Conservation (phyloP, 2,329 filamentous ascomycete genomes). For the Corinectria fuckeliana region DNA sequence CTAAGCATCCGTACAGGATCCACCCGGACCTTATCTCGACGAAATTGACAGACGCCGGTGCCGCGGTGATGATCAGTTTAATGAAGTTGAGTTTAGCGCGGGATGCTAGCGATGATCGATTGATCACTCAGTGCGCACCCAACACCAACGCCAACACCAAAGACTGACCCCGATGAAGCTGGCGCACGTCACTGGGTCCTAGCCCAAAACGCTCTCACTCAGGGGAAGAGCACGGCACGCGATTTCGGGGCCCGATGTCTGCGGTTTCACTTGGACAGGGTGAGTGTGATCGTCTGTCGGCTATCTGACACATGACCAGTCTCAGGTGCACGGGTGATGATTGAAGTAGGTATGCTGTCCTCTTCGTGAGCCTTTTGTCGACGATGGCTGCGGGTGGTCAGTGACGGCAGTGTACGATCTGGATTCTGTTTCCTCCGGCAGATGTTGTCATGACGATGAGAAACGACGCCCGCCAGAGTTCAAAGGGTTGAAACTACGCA, state of each 20-base stretch:
- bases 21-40: neutral
- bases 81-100: slow-evolving; percentile 17
- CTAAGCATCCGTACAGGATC: too few species aligned
- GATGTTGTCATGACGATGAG: neutral
- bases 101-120: slow-evolving; percentile 13
- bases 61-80: neutral
- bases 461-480: neutral
- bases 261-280: slow-evolving; percentile 18
- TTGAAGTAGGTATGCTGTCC: slow-evolving; percentile 21
- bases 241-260: neutral
- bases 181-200: slow-evolving; percentile 27
- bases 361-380: slow-evolving; percentile 1
- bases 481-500: neutral
- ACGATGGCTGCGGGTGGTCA: slow-evolving; percentile 2
- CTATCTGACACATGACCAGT: slow-evolving; percentile 32
- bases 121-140: slow-evolving; percentile 16
- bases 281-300: slow-evolving; percentile 35
- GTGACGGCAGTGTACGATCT: neutral
- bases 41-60: slow-evolving; percentile 2
- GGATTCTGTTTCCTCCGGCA: neutral
- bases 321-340: slow-evolving; percentile 17
- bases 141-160: neutral
- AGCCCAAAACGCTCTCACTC: slow-evolving; percentile 8
- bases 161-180: slow-evolving; percentile 10
- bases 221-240: slow-evolving; percentile 5